Conservation (phyloP, 2,329 filamentous ascomycete genomes). For the Ramichloridium luteum region DNA sequence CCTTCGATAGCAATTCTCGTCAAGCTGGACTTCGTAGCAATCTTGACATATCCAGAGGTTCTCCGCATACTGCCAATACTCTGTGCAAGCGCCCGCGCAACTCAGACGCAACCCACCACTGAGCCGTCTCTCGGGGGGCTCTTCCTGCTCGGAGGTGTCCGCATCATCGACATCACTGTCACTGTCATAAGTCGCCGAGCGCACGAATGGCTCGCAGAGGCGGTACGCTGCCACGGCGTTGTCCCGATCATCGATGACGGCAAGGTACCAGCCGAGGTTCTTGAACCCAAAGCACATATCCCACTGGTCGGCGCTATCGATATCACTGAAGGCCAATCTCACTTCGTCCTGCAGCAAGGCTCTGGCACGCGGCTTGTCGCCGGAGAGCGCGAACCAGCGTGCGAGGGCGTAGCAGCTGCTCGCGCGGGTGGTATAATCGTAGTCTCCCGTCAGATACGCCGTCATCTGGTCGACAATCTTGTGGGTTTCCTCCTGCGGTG, state of each 20-base stretch:
- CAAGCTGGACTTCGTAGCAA: slow-evolving; percentile 5
- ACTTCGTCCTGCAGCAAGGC: neutral
- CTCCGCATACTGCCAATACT: neutral
- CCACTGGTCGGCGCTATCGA: neutral
- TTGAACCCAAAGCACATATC: neutral
- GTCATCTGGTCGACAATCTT: no score
- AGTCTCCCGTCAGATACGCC: no score
- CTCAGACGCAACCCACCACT: neutral
- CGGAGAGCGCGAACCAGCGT: slow-evolving; percentile 1
- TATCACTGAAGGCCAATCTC: neutral
- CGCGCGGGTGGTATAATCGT: neutral
- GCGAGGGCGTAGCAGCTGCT: slow-evolving; percentile 1
- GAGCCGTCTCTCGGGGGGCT: neutral
- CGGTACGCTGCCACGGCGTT: slow-evolving; percentile 3
- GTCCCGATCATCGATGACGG: slow-evolving; percentile 1
- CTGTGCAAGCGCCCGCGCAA: slow-evolving; percentile 2
- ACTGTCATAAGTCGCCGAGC: neutral
- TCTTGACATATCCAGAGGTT: slow-evolving; percentile 5
- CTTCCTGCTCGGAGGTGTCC: neutral
- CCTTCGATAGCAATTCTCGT: slow-evolving; percentile 3
- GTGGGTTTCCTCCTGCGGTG: no score
- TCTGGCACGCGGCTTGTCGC: slow-evolving; percentile 1
- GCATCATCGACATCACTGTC: no score
- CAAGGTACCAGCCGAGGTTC: neutral
- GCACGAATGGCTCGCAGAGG: no score